Conservation (phyloP, 352 stramenopile species). For the Globisporangium viniferum region DNA sequence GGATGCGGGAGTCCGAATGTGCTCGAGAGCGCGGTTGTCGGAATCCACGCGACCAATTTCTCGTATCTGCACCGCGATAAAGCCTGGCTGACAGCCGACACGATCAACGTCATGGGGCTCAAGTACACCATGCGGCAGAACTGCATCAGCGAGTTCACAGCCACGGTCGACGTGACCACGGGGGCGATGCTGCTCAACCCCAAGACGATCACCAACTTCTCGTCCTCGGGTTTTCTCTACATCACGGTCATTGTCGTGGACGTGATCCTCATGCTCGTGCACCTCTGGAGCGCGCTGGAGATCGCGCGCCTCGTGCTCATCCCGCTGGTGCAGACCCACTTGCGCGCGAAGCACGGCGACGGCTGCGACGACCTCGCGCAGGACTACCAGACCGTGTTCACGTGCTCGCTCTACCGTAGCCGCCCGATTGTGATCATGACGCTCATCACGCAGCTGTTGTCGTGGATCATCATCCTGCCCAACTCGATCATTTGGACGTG, state of each 20-base stretch:
- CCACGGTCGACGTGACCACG: background rate
- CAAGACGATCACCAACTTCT: conserved; percentile 17
- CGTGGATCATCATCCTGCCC: conserved; percentile 51
- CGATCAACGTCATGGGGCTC: conserved; percentile 35
- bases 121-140: conserved; percentile 48
- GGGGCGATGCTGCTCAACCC: background rate
- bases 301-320: conserved; percentile 22
- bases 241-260: conserved; percentile 18
- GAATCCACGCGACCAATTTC: conserved; percentile 32
- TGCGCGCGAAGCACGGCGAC: conserved; percentile 15
- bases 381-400: conserved; percentile 25
- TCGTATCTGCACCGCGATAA: conserved; percentile 32
- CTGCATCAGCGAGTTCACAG: conserved; percentile 23
- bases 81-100: conserved; percentile 40
- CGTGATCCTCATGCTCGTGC: conserved; percentile 26
- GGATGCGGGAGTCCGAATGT: conserved; percentile 38
- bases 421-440: conserved; percentile 28
- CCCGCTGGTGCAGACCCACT: conserved; percentile 12
- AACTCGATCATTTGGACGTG: conserved; percentile 47
- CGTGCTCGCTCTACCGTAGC: conserved; percentile 41
- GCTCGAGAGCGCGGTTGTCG: conserved; percentile 30
- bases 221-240: conserved; percentile 16
- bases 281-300: conserved; percentile 31
- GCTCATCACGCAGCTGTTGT: conserved; percentile 29
- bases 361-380: conserved; percentile 23